A percentile compares a stretch with the other conserved stretches of the same genome.
Evolutionary conservation across 2,329 filamentous ascomycete species (phyloP).

Genomic region (Zymoseptoria crescenta): DNA sequence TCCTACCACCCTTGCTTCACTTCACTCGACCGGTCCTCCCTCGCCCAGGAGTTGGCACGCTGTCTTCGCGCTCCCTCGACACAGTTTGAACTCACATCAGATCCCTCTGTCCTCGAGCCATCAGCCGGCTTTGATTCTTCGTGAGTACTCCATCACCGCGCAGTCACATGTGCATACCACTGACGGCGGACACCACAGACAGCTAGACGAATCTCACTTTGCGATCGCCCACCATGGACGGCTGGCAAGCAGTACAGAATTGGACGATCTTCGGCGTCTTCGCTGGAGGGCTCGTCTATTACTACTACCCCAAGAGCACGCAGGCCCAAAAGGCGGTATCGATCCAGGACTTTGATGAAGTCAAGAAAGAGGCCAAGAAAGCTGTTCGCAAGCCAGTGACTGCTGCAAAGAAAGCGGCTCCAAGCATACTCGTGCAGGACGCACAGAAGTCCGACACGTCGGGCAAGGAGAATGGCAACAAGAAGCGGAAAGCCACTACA

Average conservation of each 20-base stretch:
- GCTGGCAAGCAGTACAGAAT: constrained; percentile 4
- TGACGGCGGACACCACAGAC: neutral
- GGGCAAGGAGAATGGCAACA: constrained; percentile 10
- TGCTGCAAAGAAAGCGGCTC: neutral
- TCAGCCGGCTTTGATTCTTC: neutral
- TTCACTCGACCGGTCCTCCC: neutral
- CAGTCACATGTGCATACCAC: neutral
- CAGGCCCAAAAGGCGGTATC: neutral
- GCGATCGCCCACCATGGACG: constrained; percentile 2
- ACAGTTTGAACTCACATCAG: neutral
- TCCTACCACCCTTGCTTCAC: neutral
- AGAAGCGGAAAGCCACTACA: constrained; percentile 30
- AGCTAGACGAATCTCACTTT: neutral
- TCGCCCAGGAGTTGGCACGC: neutral
- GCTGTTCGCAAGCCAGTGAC: constrained; percentile 2
- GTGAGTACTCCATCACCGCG: neutral
- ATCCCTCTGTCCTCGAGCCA: neutral
- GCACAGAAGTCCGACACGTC: neutral
- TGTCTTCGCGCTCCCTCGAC: neutral
- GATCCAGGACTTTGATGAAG: constrained; percentile 7
- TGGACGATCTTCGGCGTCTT: constrained; percentile 5
- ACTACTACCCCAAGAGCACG: constrained; percentile 5
- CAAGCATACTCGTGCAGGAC: neutral
- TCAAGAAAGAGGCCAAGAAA: constrained; percentile 14
- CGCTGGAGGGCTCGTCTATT: constrained; percentile 1